Percentiles rank a stretch among this genome's conserved stretches.
phyloP scores from a whole-genome alignment of 2,329 filamentous ascomycete genomes.

The Arthrocladium fulminans region DNA sequence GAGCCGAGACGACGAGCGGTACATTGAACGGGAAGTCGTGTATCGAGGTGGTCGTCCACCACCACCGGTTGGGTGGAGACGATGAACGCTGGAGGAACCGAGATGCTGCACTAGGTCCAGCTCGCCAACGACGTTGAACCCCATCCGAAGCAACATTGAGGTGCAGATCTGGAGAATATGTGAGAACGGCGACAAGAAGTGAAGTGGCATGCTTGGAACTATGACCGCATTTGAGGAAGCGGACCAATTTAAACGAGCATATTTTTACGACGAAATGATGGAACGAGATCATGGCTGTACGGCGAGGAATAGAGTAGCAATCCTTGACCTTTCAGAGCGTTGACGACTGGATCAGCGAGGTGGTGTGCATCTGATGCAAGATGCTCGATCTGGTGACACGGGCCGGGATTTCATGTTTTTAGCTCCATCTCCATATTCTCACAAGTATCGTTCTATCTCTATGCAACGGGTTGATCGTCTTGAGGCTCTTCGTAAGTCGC shows the following conservation, averaged over 20 bases:
- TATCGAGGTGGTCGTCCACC: constrained; percentile 22
- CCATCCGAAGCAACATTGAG: background rate
- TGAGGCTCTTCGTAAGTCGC: too few relatives aligned
- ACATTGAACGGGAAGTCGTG: constrained; percentile 23
- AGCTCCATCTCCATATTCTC: too few relatives aligned
- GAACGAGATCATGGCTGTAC: background rate
- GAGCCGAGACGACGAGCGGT: constrained; percentile 23
- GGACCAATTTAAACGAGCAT: background rate
- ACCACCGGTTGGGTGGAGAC: constrained; percentile 19
- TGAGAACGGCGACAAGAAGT: background rate
- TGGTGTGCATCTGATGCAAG: too few relatives aligned
- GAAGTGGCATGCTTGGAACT: background rate
- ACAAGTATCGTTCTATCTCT: too few relatives aligned
- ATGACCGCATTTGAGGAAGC: background rate
- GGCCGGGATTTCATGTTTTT: too few relatives aligned
- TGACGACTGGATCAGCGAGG: too few relatives aligned
- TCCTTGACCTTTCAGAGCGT: too few relatives aligned
- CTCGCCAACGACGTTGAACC: background rate
- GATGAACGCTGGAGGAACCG: constrained; percentile 10
- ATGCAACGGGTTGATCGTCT: too few relatives aligned
- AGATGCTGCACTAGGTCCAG: background rate
- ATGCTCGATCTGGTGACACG: too few relatives aligned
- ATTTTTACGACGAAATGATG: background rate
- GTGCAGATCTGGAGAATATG: too few relatives aligned
- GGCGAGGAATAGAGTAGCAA: too few relatives aligned